phyloP scores from a whole-genome alignment of 805 yeast genomes.

The Lipomyces oligophaga region DNA sequence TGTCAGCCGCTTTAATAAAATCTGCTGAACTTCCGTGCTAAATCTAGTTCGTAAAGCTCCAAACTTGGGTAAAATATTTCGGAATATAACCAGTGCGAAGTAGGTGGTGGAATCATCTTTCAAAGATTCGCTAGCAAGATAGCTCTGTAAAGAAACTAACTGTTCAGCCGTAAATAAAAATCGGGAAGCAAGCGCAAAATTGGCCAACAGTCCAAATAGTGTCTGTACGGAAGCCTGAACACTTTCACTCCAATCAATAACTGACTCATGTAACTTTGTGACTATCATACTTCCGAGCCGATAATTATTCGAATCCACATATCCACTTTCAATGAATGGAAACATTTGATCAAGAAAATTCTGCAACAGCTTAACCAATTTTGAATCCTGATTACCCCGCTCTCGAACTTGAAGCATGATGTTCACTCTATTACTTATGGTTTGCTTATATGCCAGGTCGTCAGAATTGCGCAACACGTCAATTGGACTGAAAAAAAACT shows the following conservation, averaged over 20 bases:
- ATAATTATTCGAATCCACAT: too few relatives aligned
- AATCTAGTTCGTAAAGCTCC: conserved; percentile 50
- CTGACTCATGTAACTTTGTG: conserved; percentile 39
- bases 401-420: conserved; percentile 14
- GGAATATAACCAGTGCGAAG: conserved; percentile 54
- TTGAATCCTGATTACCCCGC: conserved; percentile 12
- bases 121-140: conserved; percentile 48
- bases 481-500: conserved; percentile 12
- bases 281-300: too few relatives aligned
- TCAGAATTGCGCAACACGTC: not conserved
- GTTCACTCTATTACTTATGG: conserved; percentile 5
- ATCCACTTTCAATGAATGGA: not conserved
- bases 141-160: conserved; percentile 61
- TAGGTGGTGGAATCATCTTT: conserved; percentile 44
- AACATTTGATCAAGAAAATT: conserved; percentile 3
- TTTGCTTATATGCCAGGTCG: conserved; percentile 9
- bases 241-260: conserved; percentile 38
- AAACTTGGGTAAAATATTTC: conserved; percentile 46
- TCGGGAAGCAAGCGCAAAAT: conserved; percentile 52
- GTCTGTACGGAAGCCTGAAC: conserved; percentile 35
- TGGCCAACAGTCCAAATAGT: conserved; percentile 50
- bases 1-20: conserved; percentile 55
- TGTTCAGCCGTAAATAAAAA: conserved; percentile 62
- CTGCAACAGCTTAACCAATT: conserved; percentile 10
- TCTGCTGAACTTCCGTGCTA: conserved; percentile 46